A percentile compares a stretch with the other conserved stretches of the same genome.
Evolutionary conservation across 768 basidiomycete genomes (phyloP).

Genomic region (Mycena crocata): DNA sequence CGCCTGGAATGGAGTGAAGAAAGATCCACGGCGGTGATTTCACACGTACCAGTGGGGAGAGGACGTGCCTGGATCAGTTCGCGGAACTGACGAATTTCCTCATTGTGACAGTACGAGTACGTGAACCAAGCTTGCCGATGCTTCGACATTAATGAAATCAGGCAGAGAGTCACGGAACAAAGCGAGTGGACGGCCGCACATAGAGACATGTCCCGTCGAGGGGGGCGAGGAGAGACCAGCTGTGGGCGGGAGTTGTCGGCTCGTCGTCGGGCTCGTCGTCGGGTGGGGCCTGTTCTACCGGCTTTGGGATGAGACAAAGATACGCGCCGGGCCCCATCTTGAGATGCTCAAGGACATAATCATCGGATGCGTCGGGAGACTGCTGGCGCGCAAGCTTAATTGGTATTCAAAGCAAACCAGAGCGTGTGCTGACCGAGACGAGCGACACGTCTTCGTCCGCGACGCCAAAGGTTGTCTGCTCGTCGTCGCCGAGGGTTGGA

Average conservation of each 20-base stretch:
- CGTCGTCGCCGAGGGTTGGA: slow-evolving; percentile 56
- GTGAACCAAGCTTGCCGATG: slow-evolving; percentile 96
- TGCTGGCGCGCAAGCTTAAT: slow-evolving; percentile 35
- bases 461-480: slow-evolving; percentile 44
- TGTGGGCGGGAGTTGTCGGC: slow-evolving; percentile 74
- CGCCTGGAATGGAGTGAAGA: slow-evolving; percentile 56
- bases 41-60: slow-evolving; percentile 67
- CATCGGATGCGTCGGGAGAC: slow-evolving; percentile 37
- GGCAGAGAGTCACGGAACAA: slow-evolving; percentile 37
- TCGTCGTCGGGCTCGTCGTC: slow-evolving; percentile 70
- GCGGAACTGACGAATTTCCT: slow-evolving; percentile 96
- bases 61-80: slow-evolving; percentile 76
- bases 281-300: slow-evolving; percentile 57
- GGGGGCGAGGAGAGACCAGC: slow-evolving; percentile 87
- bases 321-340: slow-evolving; percentile 80
- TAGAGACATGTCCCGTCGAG: slow-evolving; percentile 87
- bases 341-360: slow-evolving; percentile 77
- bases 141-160: slow-evolving; percentile 58
- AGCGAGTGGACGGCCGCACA: slow-evolving; percentile 64
- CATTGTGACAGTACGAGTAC: slow-evolving; percentile 95
- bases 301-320: slow-evolving; percentile 82
- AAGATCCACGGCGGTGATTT: slow-evolving; percentile 27
- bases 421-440: slow-evolving; percentile 36
- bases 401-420: slow-evolving; percentile 30
- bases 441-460: slow-evolving; percentile 48